Evolutionary conservation across 257 asterid species (phyloP), one percentile per base, ranked within the genome.

Genomic region (Salvia rosmarinus): DNA sequence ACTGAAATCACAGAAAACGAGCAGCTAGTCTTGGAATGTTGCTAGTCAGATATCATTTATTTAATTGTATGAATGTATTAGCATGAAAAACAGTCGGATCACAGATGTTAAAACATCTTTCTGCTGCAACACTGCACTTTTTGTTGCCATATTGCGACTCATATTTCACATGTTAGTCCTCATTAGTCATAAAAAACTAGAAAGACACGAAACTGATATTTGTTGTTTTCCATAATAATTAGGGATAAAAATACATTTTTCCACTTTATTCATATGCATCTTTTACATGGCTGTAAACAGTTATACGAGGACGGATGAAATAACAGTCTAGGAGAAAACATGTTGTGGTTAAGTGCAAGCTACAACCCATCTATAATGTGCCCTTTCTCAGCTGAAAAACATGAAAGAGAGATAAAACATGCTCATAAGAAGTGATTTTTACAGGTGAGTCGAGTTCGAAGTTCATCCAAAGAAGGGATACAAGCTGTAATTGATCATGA

Each of bases 141-240:
- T n/a, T 21, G 1, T n/a, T 8, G 2, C 37, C 34, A n/a, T 70
- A 9, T 50, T 4, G 1, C 8, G 14, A 68, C 17, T 3, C 30
- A 25, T 1, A 25, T 25, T 42, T 64, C 10, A 30, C 62, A 5
- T 50, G 39, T 44, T 58, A 32, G 3, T 25, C 30, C 30, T 1
- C 30, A 25, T n/a, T n/a, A 25, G 25, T 75, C 39, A 20, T 34
- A 34, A 1, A 30, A 34, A 49, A 59, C 19, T 37, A 37, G 61
- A 40, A 47, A 28, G 72, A 7, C 21, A 9, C 75, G 32, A 52
- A 19, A 30, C 20, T 37, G 19, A 62, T 44, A 28, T 65, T 71
- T 44, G 34, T 39, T 19, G 9, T 42, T n/a, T n/a, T n/a, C n/a
- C n/a, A n/a, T n/a, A n/a, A n/a, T n/a, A n/a, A n/a, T n/a, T n/a